A percentile compares a stretch with the other conserved stretches of the same genome.
Evolutionary conservation across 2,329 filamentous ascomycete species (phyloP).

Genomic region (Sporothrix mexicana): DNA sequence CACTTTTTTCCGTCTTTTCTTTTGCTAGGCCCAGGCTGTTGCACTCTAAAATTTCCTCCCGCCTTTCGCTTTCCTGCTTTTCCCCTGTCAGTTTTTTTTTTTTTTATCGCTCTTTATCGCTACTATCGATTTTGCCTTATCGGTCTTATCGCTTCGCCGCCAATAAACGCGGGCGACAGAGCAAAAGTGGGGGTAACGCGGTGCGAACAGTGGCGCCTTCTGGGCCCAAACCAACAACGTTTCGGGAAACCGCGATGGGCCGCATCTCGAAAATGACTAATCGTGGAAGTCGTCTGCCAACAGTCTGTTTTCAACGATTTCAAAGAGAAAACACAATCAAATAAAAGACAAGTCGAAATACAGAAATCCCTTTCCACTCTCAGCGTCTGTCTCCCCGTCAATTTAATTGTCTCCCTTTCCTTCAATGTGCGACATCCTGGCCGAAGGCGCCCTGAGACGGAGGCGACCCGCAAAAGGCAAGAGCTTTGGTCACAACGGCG

Average conservation of each 20-base stretch:
- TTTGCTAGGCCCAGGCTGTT: neutral
- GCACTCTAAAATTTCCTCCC: slow-evolving; percentile 27
- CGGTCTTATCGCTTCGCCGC: slow-evolving; percentile 18
- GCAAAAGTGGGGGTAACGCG: slow-evolving; percentile 26
- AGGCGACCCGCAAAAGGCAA: slow-evolving; percentile 18
- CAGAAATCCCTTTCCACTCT: too few species aligned
- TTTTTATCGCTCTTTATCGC: neutral
- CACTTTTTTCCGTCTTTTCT: slow-evolving; percentile 5
- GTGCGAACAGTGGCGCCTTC: neutral
- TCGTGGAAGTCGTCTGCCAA: neutral
- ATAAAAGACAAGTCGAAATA: too few species aligned
- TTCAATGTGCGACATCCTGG: neutral
- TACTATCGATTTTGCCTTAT: neutral
- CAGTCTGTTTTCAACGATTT: neutral
- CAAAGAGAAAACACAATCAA: too few species aligned
- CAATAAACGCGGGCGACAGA: slow-evolving; percentile 33
- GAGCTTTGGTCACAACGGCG: slow-evolving; percentile 16
- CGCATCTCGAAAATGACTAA: slow-evolving; percentile 16
- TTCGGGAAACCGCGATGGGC: slow-evolving; percentile 26
- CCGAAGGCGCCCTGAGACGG: neutral
- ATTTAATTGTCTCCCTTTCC: neutral
- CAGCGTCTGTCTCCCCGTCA: neutral
- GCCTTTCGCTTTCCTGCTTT: slow-evolving; percentile 29
- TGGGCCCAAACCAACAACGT: slow-evolving; percentile 25
- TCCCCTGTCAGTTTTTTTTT: slow-evolving; percentile 26